A percentile compares a stretch with the other conserved stretches of the same genome.
These are phyloP conservation scores for Globisporangium mamillatum DNA, from an alignment of 352 stramenopile species.

Conservation along the genomic window DNA sequence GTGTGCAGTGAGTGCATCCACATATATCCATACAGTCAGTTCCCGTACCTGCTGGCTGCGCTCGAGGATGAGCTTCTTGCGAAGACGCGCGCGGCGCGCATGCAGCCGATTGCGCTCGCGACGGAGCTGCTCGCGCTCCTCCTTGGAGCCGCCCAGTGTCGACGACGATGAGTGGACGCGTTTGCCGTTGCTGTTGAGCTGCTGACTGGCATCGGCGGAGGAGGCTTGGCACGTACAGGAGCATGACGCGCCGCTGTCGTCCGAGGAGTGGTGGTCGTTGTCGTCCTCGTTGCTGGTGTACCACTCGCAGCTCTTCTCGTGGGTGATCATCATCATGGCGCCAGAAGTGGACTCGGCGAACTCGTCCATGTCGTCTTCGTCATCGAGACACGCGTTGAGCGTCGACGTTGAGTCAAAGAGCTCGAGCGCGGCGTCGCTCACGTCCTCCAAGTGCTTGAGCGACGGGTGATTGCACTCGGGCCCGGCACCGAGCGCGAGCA, in stretches of 20 bases:
- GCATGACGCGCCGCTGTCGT: background rate
- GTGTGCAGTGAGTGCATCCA: background rate
- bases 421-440: constrained; percentile 37
- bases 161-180: constrained; percentile 26
- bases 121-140: constrained; percentile 67
- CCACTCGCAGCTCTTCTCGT: constrained; percentile 46
- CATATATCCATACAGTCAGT: background rate
- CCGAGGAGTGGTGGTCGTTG: constrained; percentile 17
- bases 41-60: constrained; percentile 60
- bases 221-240: constrained; percentile 19
- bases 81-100: constrained; percentile 62
- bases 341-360: constrained; percentile 13
- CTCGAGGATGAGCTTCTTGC: constrained; percentile 81
- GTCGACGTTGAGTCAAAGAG: constrained; percentile 43
- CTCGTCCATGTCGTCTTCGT: constrained; percentile 31
- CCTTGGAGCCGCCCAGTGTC: constrained; percentile 42
- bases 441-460: constrained; percentile 50
- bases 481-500: constrained; percentile 44
- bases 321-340: constrained; percentile 2
- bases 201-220: constrained; percentile 14
- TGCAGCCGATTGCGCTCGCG: constrained; percentile 76
- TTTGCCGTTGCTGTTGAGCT: constrained; percentile 41
- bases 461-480: constrained; percentile 35
- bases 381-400: constrained; percentile 24
- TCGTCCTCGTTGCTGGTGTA: constrained; percentile 28